A percentile compares a stretch with the other conserved stretches of the same genome.
phyloP scores from a whole-genome alignment of 2,329 filamentous ascomycete species.

The Exophiala sideris region DNA sequence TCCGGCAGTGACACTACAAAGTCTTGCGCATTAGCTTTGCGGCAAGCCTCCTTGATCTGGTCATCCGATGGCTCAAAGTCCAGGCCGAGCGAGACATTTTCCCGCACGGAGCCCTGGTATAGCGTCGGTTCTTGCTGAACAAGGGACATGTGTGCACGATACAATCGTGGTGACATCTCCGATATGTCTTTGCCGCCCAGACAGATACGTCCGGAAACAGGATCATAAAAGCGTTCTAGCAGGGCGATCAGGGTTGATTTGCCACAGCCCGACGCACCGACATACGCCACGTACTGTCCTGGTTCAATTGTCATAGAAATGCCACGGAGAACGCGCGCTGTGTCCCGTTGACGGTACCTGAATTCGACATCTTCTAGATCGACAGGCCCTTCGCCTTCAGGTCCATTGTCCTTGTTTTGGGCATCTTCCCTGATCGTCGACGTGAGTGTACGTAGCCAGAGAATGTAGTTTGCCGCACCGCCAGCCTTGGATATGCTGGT shows the following conservation, averaged over 20 bases:
- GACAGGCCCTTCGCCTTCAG: constrained; percentile 38
- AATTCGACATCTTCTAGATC: constrained; percentile 47
- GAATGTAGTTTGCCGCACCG: constrained; percentile 50
- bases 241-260: constrained; percentile 66
- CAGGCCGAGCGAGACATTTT: constrained; percentile 64
- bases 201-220: constrained; percentile 61
- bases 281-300: constrained; percentile 54
- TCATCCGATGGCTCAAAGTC: constrained; percentile 30
- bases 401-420: constrained; percentile 39
- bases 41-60: constrained; percentile 35
- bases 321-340: constrained; percentile 32
- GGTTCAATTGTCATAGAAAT: constrained; percentile 39
- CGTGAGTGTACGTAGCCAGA: constrained; percentile 47
- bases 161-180: constrained; percentile 57
- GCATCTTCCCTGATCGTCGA: constrained; percentile 43
- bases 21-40: constrained; percentile 37
- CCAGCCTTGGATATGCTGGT: constrained; percentile 51
- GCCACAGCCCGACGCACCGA: constrained; percentile 57
- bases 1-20: constrained; percentile 39
- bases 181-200: constrained; percentile 61
- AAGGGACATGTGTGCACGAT: constrained; percentile 64
- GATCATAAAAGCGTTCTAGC: constrained; percentile 66
- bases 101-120: constrained; percentile 65
- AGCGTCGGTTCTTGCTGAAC: constrained; percentile 73
- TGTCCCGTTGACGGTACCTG: constrained; percentile 30